Percentiles rank a stretch among this genome's conserved stretches.
These are phyloP conservation scores for Leccinum barrowsii DNA, from an alignment of 768 basidiomycete genomes.

Conservation along the genomic window DNA sequence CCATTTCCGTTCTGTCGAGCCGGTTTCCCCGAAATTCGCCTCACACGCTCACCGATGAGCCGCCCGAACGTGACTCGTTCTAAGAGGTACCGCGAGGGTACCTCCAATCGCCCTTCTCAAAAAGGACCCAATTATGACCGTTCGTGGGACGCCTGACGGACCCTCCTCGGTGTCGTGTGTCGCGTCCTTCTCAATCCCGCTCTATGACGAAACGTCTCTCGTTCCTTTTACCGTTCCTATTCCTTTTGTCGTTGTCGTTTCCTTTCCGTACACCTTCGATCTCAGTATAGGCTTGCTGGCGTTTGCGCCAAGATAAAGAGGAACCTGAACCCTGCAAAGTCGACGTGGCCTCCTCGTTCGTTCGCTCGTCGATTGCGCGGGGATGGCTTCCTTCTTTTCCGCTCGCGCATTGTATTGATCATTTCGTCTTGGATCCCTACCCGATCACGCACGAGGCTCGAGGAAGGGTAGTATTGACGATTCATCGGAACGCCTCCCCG, in stretches of 20 bases:
- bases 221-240: background rate
- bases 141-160: background rate
- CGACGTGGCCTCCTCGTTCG: background rate
- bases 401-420: background rate
- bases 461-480: background rate
- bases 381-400: background rate
- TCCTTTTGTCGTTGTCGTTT: background rate
- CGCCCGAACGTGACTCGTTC: constrained; percentile 1
- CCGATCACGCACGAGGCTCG: background rate
- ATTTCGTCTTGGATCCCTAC: background rate
- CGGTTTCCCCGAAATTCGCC: background rate
- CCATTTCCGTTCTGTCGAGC: background rate
- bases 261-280: background rate
- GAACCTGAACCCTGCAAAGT: background rate
- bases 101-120: background rate
- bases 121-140: background rate
- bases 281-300: background rate
- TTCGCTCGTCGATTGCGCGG: background rate
- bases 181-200: background rate
- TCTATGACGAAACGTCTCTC: background rate
- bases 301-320: background rate
- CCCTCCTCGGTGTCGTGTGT: background rate
- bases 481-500: background rate
- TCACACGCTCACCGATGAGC: background rate
- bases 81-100: background rate